Base-by-base conservation (phyloP, 805 yeast genomes). In the Lipomyces starkeyi region DNA sequence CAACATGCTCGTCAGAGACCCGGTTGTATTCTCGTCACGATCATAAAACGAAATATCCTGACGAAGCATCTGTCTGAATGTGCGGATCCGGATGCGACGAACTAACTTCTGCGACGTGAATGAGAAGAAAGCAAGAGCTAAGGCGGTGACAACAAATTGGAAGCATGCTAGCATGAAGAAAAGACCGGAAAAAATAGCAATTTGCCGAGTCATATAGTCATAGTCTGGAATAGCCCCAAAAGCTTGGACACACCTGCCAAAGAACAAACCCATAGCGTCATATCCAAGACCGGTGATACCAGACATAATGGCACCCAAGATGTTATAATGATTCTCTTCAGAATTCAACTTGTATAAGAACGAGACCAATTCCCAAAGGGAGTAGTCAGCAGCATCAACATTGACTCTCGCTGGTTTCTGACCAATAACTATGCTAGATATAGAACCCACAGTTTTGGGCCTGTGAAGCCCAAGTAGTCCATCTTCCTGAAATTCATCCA, bases 281-380 rank as follows among this genome's bases (percentile, higher is more conserved):
- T 79, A 79, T 27, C 80, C 81, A 64, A 78, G 75, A 5, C 83
- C 83, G 22, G 74, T 67, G n/a, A 76, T 57, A 17, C 73, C 58
- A 53, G 81, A 73, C 9, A 69, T 35, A 11, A 49, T 9, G 3
- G 55, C 47, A 17, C 63, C 69, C 3, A 53, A 17, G 4, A 66
- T 14, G 49, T 62, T 62, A 20, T 62, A 25, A 17, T 53, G 47
- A 8, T 59, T 34, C 57, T 68, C 70, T 14, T 66, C 67, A 43
- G 25, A 20, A 22, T 61, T 58, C 22, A 68, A 43, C n/a, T 61
- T 62, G 40, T 9, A 49, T 5, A 68, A n/a, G 29, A 65, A 65
- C 5, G 29, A 8, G 13, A 62, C 20, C n/a, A 55, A 56, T 29
- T 64, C 57, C 29, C 29, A 11, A 14, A 62, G 29, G 22, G 56